phyloP scores from a whole-genome alignment of 495 filamentous ascomycete genomes.

The Xylaria grammica region DNA sequence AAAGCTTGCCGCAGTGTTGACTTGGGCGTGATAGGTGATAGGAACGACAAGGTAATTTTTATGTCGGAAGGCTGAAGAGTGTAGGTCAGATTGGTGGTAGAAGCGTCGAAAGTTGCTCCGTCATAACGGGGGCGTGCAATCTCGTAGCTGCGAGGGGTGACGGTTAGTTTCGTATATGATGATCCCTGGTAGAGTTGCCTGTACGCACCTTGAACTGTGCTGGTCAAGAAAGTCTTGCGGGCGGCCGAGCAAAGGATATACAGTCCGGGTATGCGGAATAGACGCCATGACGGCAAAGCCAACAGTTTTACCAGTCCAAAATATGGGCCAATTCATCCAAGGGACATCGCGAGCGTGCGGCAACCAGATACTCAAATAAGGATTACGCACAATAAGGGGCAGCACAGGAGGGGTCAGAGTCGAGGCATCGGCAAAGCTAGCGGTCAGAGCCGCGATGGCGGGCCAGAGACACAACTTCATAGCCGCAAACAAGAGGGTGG shows the following conservation, averaged over 20 bases:
- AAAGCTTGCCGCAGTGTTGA: conserved; percentile 91
- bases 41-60: conserved; percentile 79
- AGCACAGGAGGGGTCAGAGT: conserved; percentile 78
- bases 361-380: conserved; percentile 91
- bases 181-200: neutral
- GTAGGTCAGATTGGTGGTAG: conserved; percentile 91
- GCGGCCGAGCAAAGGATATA: conserved; percentile 88
- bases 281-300: conserved; percentile 83
- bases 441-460: conserved; percentile 42
- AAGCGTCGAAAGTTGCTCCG: conserved; percentile 86
- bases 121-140: conserved; percentile 74
- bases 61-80: conserved; percentile 60
- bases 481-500: conserved; percentile 16
- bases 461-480: conserved; percentile 37
- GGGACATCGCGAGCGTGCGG: conserved; percentile 76
- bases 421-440: conserved; percentile 47
- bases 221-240: conserved; percentile 76
- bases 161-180: neutral
- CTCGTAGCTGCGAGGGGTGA: conserved; percentile 52
- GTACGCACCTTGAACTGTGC: conserved; percentile 49
- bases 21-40: conserved; percentile 91
- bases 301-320: conserved; percentile 84
- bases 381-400: conserved; percentile 87
- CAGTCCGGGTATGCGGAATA: conserved; percentile 67
- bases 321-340: conserved; percentile 95